These are phyloP conservation scores for Rhynchosporium graminicola DNA, from an alignment of 2,329 filamentous ascomycete species.

Conservation along the genomic window DNA sequence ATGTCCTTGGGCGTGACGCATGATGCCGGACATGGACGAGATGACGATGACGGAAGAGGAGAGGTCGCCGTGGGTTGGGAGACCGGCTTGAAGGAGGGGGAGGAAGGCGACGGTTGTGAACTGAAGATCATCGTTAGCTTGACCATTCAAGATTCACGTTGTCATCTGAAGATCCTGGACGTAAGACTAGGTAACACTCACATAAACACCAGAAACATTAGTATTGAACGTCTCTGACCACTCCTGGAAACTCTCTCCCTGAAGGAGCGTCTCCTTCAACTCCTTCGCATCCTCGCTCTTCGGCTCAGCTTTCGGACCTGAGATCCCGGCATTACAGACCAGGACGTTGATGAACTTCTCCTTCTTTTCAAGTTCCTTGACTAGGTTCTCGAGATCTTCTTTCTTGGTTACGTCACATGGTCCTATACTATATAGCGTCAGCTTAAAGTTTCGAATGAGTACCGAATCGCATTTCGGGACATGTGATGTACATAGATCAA, in stretches of 20 bases:
- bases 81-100: constrained; percentile 58
- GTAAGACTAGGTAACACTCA: constrained; percentile 4
- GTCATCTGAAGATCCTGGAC: background rate
- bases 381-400: constrained; percentile 55
- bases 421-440: constrained; percentile 42
- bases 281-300: constrained; percentile 49
- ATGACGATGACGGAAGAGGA: constrained; percentile 37
- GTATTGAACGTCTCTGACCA: constrained; percentile 72
- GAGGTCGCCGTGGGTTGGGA: constrained; percentile 44
- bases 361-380: constrained; percentile 53
- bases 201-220: constrained; percentile 66
- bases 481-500: too few relatives aligned
- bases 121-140: constrained; percentile 8
- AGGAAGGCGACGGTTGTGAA: constrained; percentile 65
- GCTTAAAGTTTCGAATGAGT: background rate
- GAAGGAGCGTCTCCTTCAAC: constrained; percentile 61
- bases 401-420: constrained; percentile 63
- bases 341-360: constrained; percentile 62
- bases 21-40: constrained; percentile 36
- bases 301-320: constrained; percentile 42
- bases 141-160: background rate
- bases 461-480: too few relatives aligned
- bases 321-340: constrained; percentile 58
- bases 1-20: constrained; percentile 35
- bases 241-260: constrained; percentile 56